Conservation (phyloP, 495 filamentous ascomycete species). For the Neurospora pannonica region DNA sequence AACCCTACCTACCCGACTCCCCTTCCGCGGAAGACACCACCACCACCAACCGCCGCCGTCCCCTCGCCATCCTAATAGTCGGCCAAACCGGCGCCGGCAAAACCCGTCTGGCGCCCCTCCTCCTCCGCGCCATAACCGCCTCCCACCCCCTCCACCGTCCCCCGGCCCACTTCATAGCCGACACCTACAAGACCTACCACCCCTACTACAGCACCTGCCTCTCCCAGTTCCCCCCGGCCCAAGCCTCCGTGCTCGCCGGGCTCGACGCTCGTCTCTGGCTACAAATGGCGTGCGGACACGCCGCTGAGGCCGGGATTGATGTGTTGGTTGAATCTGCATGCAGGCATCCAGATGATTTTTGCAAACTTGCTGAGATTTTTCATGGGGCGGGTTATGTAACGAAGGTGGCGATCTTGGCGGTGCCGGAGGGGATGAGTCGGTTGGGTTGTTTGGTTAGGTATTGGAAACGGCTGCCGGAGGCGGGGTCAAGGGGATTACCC, state of each 20-base stretch:
- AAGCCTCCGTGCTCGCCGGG: conserved; percentile 19
- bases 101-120: conserved; percentile 23
- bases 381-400: conserved; percentile 12
- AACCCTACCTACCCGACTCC: conserved; percentile 2
- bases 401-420: conserved; percentile 25
- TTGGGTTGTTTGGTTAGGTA: conserved; percentile 25
- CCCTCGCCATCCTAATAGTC: conserved; percentile 27
- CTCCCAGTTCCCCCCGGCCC: conserved; percentile 1
- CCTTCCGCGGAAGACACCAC: not conserved
- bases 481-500: conserved; percentile 14
- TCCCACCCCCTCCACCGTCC: not conserved
- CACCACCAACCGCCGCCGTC: not conserved
- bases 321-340: conserved; percentile 29
- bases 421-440: conserved; percentile 21
- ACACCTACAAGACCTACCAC: conserved; percentile 38
- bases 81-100: conserved; percentile 38
- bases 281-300: conserved; percentile 15
- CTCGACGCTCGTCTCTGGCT: conserved; percentile 28
- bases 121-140: conserved; percentile 13
- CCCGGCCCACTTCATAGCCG: conserved; percentile 29
- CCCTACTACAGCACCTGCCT: conserved; percentile 19
- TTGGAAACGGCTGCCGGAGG: conserved; percentile 17
- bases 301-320: conserved; percentile 7
- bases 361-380: conserved; percentile 16
- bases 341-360: conserved; percentile 24